Percentiles rank a stretch among this genome's conserved stretches.
Evolutionary conservation across 148 eudicot species (phyloP).

Genomic region (Rhododendron griersonianum): DNA sequence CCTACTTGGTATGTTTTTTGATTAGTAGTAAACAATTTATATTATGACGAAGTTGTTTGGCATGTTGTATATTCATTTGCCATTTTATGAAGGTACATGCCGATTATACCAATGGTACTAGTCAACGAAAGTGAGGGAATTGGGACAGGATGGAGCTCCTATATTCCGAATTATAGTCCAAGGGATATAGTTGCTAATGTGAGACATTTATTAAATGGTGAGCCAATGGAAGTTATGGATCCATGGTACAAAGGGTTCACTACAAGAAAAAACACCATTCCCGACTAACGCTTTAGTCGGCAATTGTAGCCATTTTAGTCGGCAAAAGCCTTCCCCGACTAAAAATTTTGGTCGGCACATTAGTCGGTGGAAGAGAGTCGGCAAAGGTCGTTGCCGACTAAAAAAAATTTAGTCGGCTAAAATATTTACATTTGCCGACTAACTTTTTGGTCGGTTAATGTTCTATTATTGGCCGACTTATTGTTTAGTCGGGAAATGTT

Average conservation of each 20-base stretch:
- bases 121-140: slow-evolving; percentile 98
- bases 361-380: too few species aligned
- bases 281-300: too few species aligned
- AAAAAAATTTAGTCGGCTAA: too few species aligned
- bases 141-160: slow-evolving; percentile 96
- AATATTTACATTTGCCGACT: too few species aligned
- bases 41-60: not conserved
- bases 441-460: too few species aligned
- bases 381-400: too few species aligned
- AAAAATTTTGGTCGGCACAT: too few species aligned
- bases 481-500: too few species aligned
- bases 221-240: slow-evolving; percentile 47
- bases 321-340: too few species aligned
- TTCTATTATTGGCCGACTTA: too few species aligned
- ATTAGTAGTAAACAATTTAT: not conserved
- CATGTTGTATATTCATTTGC: not conserved
- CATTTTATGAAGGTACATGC: slow-evolving; percentile 67
- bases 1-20: slow-evolving; percentile 60
- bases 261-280: too few species aligned
- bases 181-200: slow-evolving; percentile 72
- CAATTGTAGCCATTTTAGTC: too few species aligned
- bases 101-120: slow-evolving; percentile 67
- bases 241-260: slow-evolving; percentile 75
- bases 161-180: slow-evolving; percentile 75
- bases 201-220: slow-evolving; percentile 21